Evolutionary conservation across 345 rosid species (phyloP).

Genomic region (Hypericum perforatum): DNA sequence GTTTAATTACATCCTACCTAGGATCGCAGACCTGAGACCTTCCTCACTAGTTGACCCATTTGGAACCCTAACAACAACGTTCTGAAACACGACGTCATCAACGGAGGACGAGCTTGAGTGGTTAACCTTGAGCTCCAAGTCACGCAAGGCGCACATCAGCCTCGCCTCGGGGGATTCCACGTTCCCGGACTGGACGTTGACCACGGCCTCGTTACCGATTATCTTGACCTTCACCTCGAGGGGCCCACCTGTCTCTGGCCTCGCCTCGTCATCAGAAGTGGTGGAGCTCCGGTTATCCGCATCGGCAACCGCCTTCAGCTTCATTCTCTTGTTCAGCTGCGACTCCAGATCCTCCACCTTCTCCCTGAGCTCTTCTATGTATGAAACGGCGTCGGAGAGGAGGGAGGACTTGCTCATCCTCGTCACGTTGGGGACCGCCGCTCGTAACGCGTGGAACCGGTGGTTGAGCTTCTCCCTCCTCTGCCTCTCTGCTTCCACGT

Average conservation of each 20-base stretch:
- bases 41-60: constrained; percentile 26
- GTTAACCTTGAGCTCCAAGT: constrained; percentile 44
- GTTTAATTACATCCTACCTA: constrained; percentile 9
- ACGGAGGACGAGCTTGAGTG: constrained; percentile 55
- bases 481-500: constrained; percentile 78
- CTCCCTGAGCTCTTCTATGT: constrained; percentile 51
- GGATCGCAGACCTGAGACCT: constrained; percentile 33
- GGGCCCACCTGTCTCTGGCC: not conserved
- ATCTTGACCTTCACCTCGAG: constrained; percentile 42
- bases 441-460: constrained; percentile 65
- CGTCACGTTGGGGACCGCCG: constrained; percentile 76
- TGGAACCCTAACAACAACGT: constrained; percentile 46
- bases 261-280: constrained; percentile 35
- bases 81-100: constrained; percentile 60
- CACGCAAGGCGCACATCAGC: constrained; percentile 45
- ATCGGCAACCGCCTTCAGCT: constrained; percentile 29
- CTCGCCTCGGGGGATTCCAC: constrained; percentile 41
- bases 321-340: constrained; percentile 32
- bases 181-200: constrained; percentile 51
- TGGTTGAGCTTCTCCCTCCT: constrained; percentile 85
- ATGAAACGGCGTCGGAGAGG: constrained; percentile 52
- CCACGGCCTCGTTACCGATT: constrained; percentile 47
- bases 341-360: constrained; percentile 39
- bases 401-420: constrained; percentile 77
- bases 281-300: constrained; percentile 46